Evolutionary conservation across 805 yeast genomes (phyloP).

Genomic region (Candida broadrunensis): DNA sequence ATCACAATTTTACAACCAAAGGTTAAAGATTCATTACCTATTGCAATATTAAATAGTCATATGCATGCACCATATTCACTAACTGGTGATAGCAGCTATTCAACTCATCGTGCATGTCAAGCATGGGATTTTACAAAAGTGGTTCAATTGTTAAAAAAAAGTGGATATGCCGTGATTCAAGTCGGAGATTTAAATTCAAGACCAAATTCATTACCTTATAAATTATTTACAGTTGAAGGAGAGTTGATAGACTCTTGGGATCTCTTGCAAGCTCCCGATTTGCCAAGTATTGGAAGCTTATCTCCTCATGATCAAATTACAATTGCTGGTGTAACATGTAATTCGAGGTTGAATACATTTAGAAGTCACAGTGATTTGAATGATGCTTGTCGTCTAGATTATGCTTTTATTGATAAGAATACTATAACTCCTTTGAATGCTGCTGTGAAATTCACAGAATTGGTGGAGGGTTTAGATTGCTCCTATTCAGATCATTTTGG

Average conservation of each 20-base stretch:
- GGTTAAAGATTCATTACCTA: conserved; percentile 42
- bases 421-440: conserved; percentile 58
- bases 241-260: conserved; percentile 83
- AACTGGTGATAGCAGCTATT: conserved; percentile 83
- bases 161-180: conserved; percentile 82
- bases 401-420: conserved; percentile 70
- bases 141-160: conserved; percentile 54
- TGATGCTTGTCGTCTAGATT: conserved; percentile 88
- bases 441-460: conserved; percentile 70
- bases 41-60: conserved; percentile 86
- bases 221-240: conserved; percentile 66
- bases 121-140: conserved; percentile 91
- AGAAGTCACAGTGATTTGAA: conserved; percentile 49
- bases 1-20: conserved; percentile 61
- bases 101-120: conserved; percentile 88
- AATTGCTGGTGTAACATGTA: conserved; percentile 85
- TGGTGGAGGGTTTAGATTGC: conserved; percentile 51
- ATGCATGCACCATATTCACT: conserved; percentile 91
- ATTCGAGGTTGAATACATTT: conserved; percentile 86
- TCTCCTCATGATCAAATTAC: conserved; percentile 52
- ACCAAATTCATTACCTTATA: conserved; percentile 83
- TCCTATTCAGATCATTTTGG: conserved; percentile 95
- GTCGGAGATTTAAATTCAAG: conserved; percentile 92
- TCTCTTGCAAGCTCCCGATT: conserved; percentile 24
- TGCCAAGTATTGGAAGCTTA: conserved; percentile 21